Evolutionary conservation across 306 rosid genomes (phyloP).

Genomic region (Cucurbita maxima): DNA sequence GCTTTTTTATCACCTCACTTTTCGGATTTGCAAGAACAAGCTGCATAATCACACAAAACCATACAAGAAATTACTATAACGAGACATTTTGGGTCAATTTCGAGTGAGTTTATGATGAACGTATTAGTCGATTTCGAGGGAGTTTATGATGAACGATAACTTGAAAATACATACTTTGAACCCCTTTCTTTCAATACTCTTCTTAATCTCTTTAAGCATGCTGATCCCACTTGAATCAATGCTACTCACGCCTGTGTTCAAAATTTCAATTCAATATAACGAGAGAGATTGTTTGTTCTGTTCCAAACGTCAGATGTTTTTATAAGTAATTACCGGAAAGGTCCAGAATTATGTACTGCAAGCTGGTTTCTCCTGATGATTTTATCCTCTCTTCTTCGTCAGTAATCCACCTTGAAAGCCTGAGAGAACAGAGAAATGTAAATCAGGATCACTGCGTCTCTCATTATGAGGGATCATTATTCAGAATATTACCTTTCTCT

Average conservation of each 20-base stretch:
- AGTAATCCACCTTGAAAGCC: constrained; percentile 26
- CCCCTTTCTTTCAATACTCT: constrained; percentile 18
- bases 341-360: constrained; percentile 22
- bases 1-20: constrained; percentile 37
- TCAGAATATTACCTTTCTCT: constrained; percentile 7
- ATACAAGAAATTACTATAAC: not conserved
- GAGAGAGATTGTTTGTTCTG: not conserved
- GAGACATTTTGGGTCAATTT: not conserved
- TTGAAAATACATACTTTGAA: constrained; percentile 14
- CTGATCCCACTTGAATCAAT: constrained; percentile 37
- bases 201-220: constrained; percentile 28
- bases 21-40: constrained; percentile 30
- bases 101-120: not conserved
- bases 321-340: constrained; percentile 15
- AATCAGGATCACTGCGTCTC: not conserved
- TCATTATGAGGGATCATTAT: not conserved
- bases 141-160: not conserved
- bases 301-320: not conserved
- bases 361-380: constrained; percentile 19
- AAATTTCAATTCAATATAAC: not conserved
- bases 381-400: constrained; percentile 33
- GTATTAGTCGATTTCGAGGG: not conserved
- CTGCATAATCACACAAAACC: not conserved
- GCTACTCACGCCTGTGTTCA: constrained; percentile 27
- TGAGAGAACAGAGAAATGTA: not conserved